Evolutionary conservation across 495 filamentous ascomycete genomes (phyloP).

Genomic region (Annulohypoxylon moriforme): DNA sequence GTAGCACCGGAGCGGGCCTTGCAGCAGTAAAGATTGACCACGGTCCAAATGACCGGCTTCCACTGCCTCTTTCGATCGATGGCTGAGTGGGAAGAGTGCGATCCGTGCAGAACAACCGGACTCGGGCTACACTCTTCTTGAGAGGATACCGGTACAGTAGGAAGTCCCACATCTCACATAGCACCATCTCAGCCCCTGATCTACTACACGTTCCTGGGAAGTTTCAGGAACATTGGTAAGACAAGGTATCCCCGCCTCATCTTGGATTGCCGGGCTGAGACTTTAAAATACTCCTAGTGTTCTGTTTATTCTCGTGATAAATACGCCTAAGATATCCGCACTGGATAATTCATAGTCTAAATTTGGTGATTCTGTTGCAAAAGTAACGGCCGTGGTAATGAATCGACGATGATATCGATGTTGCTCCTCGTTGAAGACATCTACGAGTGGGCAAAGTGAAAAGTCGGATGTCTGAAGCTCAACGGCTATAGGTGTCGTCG

Average conservation of each 20-base stretch:
- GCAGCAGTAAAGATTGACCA: conserved; percentile 23
- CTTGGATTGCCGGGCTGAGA: conserved; percentile 6
- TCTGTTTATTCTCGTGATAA: too few relatives aligned
- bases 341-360: neutral
- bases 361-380: neutral
- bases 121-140: neutral
- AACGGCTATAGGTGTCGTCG: conserved; percentile 11
- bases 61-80: conserved; percentile 7
- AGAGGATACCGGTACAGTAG: conserved; percentile 23
- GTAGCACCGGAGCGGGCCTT: conserved; percentile 33
- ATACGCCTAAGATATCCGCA: neutral
- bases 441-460: neutral
- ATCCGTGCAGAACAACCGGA: conserved; percentile 15
- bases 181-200: conserved; percentile 33
- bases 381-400: neutral
- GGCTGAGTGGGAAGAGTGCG: conserved; percentile 5
- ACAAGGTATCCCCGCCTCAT: conserved; percentile 26
- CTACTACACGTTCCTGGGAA: conserved; percentile 29
- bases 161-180: conserved; percentile 20
- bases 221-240: conserved; percentile 32
- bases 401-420: neutral
- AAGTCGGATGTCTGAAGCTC: conserved; percentile 10
- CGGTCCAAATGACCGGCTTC: conserved; percentile 32
- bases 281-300: conserved; percentile 1
- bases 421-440: neutral